phyloP scores from a whole-genome alignment of 2,329 filamentous ascomycete genomes.

The Fusarium pseudonygamai region DNA sequence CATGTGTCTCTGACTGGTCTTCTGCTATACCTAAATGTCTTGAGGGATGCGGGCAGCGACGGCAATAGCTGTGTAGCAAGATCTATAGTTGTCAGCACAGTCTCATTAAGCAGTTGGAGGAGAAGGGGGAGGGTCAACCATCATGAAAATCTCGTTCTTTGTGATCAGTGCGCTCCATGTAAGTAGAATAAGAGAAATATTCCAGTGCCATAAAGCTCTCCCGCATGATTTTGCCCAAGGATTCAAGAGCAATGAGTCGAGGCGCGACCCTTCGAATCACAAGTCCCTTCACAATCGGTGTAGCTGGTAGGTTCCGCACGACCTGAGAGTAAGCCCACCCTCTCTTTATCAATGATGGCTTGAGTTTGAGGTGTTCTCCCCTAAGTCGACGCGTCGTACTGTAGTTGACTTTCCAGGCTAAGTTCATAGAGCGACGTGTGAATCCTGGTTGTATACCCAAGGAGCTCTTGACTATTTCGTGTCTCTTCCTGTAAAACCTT shows the following conservation, averaged over 20 bases:
- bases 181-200: slow-evolving; percentile 1
- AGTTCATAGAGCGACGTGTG: too few species aligned
- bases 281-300: slow-evolving; percentile 22
- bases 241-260: slow-evolving; percentile 4
- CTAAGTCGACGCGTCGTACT: neutral
- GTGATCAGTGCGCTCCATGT: neutral
- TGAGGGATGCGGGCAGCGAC: slow-evolving; percentile 6
- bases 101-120: too few species aligned
- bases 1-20: neutral
- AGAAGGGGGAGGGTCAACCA: neutral
- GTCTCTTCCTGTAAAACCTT: neutral
- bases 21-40: neutral
- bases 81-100: neutral
- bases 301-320: neutral
- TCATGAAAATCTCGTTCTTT: neutral
- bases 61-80: slow-evolving; percentile 1
- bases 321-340: neutral
- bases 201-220: slow-evolving; percentile 23
- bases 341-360: neutral
- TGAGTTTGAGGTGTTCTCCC: slow-evolving; percentile 17
- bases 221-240: slow-evolving; percentile 15
- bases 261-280: slow-evolving; percentile 4
- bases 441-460: too few species aligned
- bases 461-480: too few species aligned
- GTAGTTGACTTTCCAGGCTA: too few species aligned